A percentile compares a stretch with the other conserved stretches of the same genome.
Conservation (phyloP, 129 eudicot genomes). For the Scalesia atractyloides region DNA sequence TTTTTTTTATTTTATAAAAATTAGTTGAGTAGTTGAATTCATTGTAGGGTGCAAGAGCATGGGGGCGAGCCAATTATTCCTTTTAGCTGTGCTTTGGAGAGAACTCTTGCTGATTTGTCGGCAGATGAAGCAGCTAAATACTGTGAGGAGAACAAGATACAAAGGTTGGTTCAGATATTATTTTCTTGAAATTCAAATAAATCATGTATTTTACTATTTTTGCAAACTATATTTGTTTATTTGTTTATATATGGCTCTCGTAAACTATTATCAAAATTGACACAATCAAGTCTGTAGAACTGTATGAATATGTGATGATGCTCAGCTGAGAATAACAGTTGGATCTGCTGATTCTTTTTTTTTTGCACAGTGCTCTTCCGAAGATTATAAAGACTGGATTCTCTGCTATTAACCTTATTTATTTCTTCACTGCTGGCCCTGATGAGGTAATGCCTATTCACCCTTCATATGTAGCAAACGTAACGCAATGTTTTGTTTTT, state of each 20-base stretch:
- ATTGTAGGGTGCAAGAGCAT: slow-evolving; percentile 96
- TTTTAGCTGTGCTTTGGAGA: slow-evolving; percentile 87
- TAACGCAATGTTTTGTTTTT: not conserved
- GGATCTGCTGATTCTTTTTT: slow-evolving; percentile 11
- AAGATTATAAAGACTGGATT: slow-evolving; percentile 98
- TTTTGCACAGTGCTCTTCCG: slow-evolving; percentile 73
- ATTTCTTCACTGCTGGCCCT: slow-evolving; percentile 94
- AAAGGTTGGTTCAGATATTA: slow-evolving; percentile 47
- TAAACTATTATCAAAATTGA: not conserved
- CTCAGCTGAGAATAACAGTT: not conserved
- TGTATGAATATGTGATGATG: slow-evolving; percentile 18
- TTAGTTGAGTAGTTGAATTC: slow-evolving; percentile 1
- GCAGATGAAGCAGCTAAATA: slow-evolving; percentile 84
- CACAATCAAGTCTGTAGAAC: not conserved
- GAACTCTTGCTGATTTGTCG: slow-evolving; percentile 86
- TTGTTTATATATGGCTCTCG: slow-evolving; percentile 3
- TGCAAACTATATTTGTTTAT: not conserved
- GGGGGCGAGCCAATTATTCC: slow-evolving; percentile 92
- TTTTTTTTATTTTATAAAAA: not conserved
- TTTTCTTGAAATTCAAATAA: not conserved
- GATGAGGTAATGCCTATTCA: slow-evolving; percentile 67
- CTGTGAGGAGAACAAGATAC: slow-evolving; percentile 87
- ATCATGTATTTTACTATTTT: slow-evolving; percentile 6
- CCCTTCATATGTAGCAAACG: not conserved
- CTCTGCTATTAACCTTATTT: slow-evolving; percentile 88